A percentile compares a stretch with the other conserved stretches of the same genome.
phyloP scores from a whole-genome alignment of 1,284 basidiomycete genomes.

The Irpex sp. region DNA sequence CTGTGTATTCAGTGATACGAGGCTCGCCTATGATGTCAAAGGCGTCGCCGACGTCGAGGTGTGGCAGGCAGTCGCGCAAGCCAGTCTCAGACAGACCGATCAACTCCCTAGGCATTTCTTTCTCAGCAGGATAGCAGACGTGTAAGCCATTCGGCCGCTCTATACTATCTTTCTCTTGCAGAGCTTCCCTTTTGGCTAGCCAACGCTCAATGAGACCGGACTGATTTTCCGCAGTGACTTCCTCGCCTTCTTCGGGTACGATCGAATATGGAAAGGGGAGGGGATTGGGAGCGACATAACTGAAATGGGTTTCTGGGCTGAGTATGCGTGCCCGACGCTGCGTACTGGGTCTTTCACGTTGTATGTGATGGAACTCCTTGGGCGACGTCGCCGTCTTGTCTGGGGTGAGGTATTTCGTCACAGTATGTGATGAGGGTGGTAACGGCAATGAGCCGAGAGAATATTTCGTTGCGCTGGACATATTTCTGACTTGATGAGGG shows the following conservation, averaged over 20 bases:
- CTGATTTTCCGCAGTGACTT: slow-evolving; percentile 43
- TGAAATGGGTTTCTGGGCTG: slow-evolving; percentile 68
- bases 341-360: slow-evolving; percentile 56
- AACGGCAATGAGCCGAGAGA: slow-evolving; percentile 68
- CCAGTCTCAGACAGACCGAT: slow-evolving; percentile 69
- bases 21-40: slow-evolving; percentile 60
- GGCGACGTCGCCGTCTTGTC: slow-evolving; percentile 58
- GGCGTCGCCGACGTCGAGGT: slow-evolving; percentile 85
- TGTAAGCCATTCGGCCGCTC: slow-evolving; percentile 19
- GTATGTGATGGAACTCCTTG: slow-evolving; percentile 46
- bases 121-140: slow-evolving; percentile 47
- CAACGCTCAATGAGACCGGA: slow-evolving; percentile 67
- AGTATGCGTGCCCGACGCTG: slow-evolving; percentile 71
- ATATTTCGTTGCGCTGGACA: slow-evolving; percentile 13
- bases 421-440: slow-evolving; percentile 50
- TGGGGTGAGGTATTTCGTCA: slow-evolving; percentile 69
- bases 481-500: not conserved
- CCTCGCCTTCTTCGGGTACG: slow-evolving; percentile 40
- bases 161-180: slow-evolving; percentile 22
- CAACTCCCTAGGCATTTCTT: slow-evolving; percentile 61
- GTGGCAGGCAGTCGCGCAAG: slow-evolving; percentile 76
- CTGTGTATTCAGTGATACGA: slow-evolving; percentile 31
- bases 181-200: slow-evolving; percentile 62
- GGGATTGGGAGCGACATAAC: slow-evolving; percentile 81
- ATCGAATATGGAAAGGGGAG: slow-evolving; percentile 85